Evolutionary conservation across 2,329 filamentous ascomycete species (phyloP).

Genomic region (Penicillium sclerotigenum): DNA sequence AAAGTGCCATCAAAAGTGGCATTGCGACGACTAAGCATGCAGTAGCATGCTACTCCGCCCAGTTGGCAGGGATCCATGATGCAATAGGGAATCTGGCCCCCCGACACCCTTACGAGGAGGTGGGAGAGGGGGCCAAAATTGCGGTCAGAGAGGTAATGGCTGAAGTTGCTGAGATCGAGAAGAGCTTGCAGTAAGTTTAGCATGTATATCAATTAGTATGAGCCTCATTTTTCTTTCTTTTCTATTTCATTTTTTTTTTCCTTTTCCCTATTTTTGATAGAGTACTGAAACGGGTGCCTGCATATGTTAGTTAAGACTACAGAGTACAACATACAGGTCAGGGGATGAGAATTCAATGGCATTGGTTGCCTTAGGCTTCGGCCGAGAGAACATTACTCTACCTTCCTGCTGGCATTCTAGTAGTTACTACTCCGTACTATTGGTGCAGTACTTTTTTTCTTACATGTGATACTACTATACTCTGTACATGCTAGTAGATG

Average conservation of each 20-base stretch:
- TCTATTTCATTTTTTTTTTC: not conserved
- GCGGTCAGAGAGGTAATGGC: slow-evolving; percentile 35
- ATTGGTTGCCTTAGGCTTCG: no score
- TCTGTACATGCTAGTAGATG: no score
- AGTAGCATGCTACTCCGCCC: slow-evolving; percentile 58
- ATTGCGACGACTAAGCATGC: slow-evolving; percentile 67
- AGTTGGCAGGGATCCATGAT: slow-evolving; percentile 56
- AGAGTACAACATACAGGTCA: no score
- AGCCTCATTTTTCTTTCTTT: not conserved
- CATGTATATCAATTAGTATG: not conserved
- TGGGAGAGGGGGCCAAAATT: slow-evolving; percentile 43
- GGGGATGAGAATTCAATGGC: no score
- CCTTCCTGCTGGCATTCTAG: no score
- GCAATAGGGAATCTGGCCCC: slow-evolving; percentile 58
- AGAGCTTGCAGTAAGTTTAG: slow-evolving; percentile 7
- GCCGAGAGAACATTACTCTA: no score
- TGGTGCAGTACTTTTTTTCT: no score
- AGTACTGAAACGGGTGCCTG: no score
- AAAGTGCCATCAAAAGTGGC: slow-evolving; percentile 62
- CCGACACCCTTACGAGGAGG: slow-evolving; percentile 57
- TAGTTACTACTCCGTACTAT: no score
- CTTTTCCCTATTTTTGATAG: no score
- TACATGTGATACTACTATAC: no score
- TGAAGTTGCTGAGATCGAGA: slow-evolving; percentile 19
- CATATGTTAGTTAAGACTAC: no score